Base-by-base conservation (phyloP, 192 early-diverging fungal species). In the Thoreauomyces humboldtii region DNA sequence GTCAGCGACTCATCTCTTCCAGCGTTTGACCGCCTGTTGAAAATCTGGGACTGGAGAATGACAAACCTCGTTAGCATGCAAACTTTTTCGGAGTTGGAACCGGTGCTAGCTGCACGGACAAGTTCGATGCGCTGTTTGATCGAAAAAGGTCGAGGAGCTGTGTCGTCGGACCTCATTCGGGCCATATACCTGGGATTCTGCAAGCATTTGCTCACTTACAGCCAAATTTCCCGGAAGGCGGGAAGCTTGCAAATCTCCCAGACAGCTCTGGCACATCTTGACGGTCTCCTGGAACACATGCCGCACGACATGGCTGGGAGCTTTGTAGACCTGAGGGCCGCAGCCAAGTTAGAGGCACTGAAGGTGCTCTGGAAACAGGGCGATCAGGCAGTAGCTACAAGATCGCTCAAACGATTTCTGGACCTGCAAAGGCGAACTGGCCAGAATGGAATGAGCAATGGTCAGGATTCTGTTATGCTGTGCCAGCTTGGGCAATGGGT, bases 401-500 rank as follows among this genome's bases (percentile, higher is more conserved):
- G 64, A 50, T 59, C 70, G 21, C 59, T 78, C 12, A 72, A 78
- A 61, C 17, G 32, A 3, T 36, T 48, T 5, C 11, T 72, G 19
- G 50, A 43, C 21, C 4, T 50, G 42, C 34, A 42, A 5, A 21
- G 14, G 41, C 15, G 4, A 15, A 43, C 11, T 69, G 6, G 24
- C 46, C 22, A 22, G 21, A 7, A n/a, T 37, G n/a, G n/a, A 19
- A 21, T 50, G 27, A 56, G 44, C 32, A 61, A 58, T 24, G 9
- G 11, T 9, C 45, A 45, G 12, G 62, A 58, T 29, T 58, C 65
- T 4, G 43, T 57, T n/a, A 42, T 77, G 12, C 41, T 61, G 19
- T 54, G 59, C 19, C 71, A 73, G 37, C 54, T 79, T 15, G 77
- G 67, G 17, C 29, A 61, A 51, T 79, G 77, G 77, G 56, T 70